These are phyloP conservation scores for Kodamaea laetipori DNA, from an alignment of 805 yeast species.

Conservation along the genomic window DNA sequence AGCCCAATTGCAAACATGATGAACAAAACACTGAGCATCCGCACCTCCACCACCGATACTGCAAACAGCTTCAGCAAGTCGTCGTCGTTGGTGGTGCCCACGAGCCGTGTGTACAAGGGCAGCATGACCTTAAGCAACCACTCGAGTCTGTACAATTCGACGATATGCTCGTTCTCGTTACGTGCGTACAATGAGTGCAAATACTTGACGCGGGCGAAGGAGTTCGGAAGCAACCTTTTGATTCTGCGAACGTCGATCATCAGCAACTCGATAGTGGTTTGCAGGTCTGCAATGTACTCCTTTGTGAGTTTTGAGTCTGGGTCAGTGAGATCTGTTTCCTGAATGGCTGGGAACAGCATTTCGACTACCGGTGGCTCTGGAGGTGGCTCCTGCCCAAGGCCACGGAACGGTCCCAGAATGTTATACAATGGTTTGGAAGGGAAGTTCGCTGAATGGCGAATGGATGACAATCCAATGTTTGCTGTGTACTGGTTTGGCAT, in stretches of 20 bases:
- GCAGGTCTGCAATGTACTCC: conserved; percentile 8
- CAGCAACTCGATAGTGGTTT: conserved; percentile 8
- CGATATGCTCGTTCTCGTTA: conserved; percentile 9
- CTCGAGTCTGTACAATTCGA: conserved; percentile 7
- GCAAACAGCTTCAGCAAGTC: conserved; percentile 10
- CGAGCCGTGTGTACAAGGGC: conserved; percentile 11
- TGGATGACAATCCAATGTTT: too few relatives aligned
- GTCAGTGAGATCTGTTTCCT: background rate
- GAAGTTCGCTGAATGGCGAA: too few relatives aligned
- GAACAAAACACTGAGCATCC: conserved; percentile 22
- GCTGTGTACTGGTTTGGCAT: too few relatives aligned
- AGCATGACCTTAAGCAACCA: conserved; percentile 6
- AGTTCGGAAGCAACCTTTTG: conserved; percentile 12
- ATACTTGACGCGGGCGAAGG: conserved; percentile 7
- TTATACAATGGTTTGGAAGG: too few relatives aligned
- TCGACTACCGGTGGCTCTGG: conserved; percentile 3
- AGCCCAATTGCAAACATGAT: conserved; percentile 25
- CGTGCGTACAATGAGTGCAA: conserved; percentile 12
- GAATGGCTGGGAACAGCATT: background rate
- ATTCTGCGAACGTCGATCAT: conserved; percentile 13
- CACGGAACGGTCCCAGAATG: too few relatives aligned
- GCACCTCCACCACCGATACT: conserved; percentile 16
- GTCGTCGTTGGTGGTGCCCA: conserved; percentile 6
- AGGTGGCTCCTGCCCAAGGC: background rate
- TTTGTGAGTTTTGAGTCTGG: background rate